Percentiles rank a stretch among this genome's conserved stretches.
Evolutionary conservation across 2,329 filamentous ascomycete genomes (phyloP).

Genomic region (Coccinonectria pachysandricola): DNA sequence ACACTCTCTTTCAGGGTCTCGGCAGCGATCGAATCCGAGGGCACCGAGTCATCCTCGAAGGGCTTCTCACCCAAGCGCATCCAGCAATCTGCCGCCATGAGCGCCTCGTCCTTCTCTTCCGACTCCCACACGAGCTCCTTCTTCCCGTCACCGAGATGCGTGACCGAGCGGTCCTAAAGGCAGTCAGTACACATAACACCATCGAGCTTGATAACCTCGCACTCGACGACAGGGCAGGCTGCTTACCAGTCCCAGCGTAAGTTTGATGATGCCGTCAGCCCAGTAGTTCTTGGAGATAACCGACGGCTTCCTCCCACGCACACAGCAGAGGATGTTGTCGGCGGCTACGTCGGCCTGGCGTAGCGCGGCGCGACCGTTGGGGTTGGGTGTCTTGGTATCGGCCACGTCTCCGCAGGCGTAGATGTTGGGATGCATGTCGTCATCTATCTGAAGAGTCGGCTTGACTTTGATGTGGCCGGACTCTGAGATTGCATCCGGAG

Average conservation of each 20-base stretch:
- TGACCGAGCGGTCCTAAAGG: slow-evolving; percentile 35
- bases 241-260: slow-evolving; percentile 43
- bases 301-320: slow-evolving; percentile 29
- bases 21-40: not conserved
- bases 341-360: slow-evolving; percentile 43
- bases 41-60: slow-evolving; percentile 27
- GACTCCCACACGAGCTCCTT: slow-evolving; percentile 31
- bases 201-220: too few relatives aligned
- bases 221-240: not conserved
- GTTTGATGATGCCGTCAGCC: slow-evolving; percentile 40
- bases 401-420: slow-evolving; percentile 57
- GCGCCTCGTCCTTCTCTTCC: slow-evolving; percentile 32
- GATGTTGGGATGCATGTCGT: slow-evolving; percentile 37
- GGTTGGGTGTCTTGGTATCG: slow-evolving; percentile 33
- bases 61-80: slow-evolving; percentile 32
- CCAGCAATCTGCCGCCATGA: slow-evolving; percentile 36
- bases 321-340: slow-evolving; percentile 41
- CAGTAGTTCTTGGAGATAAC: slow-evolving; percentile 32
- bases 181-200: too few relatives aligned
- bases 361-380: slow-evolving; percentile 44
- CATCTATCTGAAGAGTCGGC: slow-evolving; percentile 45
- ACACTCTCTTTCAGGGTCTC: not conserved
- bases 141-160: slow-evolving; percentile 32
- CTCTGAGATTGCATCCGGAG: slow-evolving; percentile 32
- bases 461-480: slow-evolving; percentile 43